phyloP scores from a whole-genome alignment of 768 basidiomycete genomes.

The Gautieria morchelliformis region DNA sequence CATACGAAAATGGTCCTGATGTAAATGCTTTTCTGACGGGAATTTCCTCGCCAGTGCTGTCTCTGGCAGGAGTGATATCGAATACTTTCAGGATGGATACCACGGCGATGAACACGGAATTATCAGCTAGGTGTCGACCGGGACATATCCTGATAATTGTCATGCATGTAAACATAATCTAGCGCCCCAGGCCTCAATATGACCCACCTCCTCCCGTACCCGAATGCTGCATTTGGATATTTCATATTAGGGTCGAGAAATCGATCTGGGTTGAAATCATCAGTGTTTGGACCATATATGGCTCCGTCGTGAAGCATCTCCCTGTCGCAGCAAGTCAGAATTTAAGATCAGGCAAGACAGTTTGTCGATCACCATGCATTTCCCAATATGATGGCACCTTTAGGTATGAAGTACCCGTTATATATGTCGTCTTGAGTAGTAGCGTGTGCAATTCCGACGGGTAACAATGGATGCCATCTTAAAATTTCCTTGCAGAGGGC shows the following conservation, averaged over 20 bases:
- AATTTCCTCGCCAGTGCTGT: slow-evolving; percentile 28
- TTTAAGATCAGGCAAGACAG: slow-evolving; percentile 9
- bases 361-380: slow-evolving; percentile 16
- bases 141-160: slow-evolving; percentile 35
- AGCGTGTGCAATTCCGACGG: slow-evolving; percentile 18
- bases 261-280: slow-evolving; percentile 9
- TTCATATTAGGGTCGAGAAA: slow-evolving; percentile 7
- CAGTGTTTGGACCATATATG: slow-evolving; percentile 18
- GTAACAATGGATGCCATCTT: not conserved
- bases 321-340: not conserved
- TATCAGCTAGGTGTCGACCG: slow-evolving; percentile 43
- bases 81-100: slow-evolving; percentile 37
- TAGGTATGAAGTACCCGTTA: slow-evolving; percentile 22
- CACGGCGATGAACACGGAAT: slow-evolving; percentile 35
- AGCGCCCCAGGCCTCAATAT: not conserved
- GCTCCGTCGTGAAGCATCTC: not conserved
- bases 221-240: not conserved
- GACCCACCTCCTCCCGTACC: not conserved
- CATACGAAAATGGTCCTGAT: too few species aligned
- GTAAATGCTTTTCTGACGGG: slow-evolving; percentile 7
- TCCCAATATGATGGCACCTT: slow-evolving; percentile 18
- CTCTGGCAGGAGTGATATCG: slow-evolving; percentile 32
- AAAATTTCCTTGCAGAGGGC: not conserved
- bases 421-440: slow-evolving; percentile 23
- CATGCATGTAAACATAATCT: not conserved